phyloP scores from a whole-genome alignment of 2,329 filamentous ascomycete species.

The Pochonia chlamydosporia region DNA sequence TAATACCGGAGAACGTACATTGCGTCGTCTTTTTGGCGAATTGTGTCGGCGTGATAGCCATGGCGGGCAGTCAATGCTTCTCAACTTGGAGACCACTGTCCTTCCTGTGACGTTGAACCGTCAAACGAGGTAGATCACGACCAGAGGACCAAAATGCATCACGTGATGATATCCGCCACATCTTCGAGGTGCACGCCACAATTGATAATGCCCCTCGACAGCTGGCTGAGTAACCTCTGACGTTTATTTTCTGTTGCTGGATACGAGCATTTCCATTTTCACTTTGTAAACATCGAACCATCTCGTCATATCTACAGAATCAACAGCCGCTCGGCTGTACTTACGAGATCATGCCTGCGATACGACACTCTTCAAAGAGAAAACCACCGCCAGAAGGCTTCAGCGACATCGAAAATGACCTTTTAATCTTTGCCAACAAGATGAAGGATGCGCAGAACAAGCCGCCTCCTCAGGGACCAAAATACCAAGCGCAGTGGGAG shows the following conservation, averaged over 20 bases:
- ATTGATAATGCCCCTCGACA: conserved; percentile 8
- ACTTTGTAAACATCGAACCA: neutral
- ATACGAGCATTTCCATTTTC: too few relatives aligned
- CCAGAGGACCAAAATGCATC: conserved; percentile 11
- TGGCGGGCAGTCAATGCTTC: conserved; percentile 44
- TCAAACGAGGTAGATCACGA: conserved; percentile 4
- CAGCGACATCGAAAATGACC: conserved; percentile 80
- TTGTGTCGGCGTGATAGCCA: conserved; percentile 90
- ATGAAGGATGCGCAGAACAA: conserved; percentile 96
- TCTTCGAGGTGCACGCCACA: conserved; percentile 11
- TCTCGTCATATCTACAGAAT: neutral
- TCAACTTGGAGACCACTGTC: conserved; percentile 19
- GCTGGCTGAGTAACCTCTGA: too few relatives aligned
- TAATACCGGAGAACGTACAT: conserved; percentile 48
- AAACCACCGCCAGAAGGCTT: conserved; percentile 84
- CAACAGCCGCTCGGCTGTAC: neutral
- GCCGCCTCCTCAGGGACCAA: conserved; percentile 69
- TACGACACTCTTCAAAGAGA: conserved; percentile 68
- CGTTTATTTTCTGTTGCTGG: too few relatives aligned
- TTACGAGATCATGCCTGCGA: conserved; percentile 59
- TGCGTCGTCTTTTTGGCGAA: conserved; percentile 76
- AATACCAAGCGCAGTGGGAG: conserved; percentile 91
- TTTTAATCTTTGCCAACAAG: conserved; percentile 81
- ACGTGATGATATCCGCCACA: conserved; percentile 23
- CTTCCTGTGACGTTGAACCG: conserved; percentile 22